Base-by-base conservation (phyloP, 108 stramenopile species). In the Nitzschia sp. region DNA sequence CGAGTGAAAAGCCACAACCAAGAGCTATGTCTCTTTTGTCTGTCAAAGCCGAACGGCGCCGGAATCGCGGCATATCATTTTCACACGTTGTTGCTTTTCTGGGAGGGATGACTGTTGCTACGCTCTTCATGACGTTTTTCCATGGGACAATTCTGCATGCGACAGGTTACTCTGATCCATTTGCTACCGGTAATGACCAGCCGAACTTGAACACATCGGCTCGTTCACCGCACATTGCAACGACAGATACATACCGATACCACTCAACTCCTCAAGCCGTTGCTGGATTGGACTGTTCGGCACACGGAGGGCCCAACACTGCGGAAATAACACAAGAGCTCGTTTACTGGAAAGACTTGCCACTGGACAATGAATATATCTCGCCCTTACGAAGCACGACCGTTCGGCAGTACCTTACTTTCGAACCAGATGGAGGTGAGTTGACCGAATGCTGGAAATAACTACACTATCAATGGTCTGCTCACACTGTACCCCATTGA, bases 391-490 rank as follows among this genome's bases (percentile, higher is more conserved):
- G 31, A 26, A 47, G 33, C 53, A 75, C 57, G 19, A 63, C 30
- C 21, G 75, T 79, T 46, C 25, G 45, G 33, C 69, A 63, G 36
- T 97, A 92, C 61, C 59, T 97, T 2, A 95, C 96, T n/a, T 95
- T 96, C 45, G 95, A 97, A 75, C 80, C 84, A 9, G 89, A 93
- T 79, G 77, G 79, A 29, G 96, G 96, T 35, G 92, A 93, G 9
- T 95, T 84, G 64, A 95, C 93, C 76, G 94, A 95, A 68, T 86
- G 91, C 57, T 87, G 93, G 34, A 95, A 13, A 41, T 13, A 11
- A 41, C 26, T 2, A 25, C 15, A 53, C 53, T 53, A 25, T 21
- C 6, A 25, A 25, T n/a, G n/a, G n/a, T n/a, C n/a, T n/a, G n/a
- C n/a, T n/a, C n/a, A n/a, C n/a, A n/a, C 1, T 25, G 1, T 54